These are phyloP conservation scores for Heritiera fomes DNA, from an alignment of 345 rosid species.

Conservation along the genomic window DNA sequence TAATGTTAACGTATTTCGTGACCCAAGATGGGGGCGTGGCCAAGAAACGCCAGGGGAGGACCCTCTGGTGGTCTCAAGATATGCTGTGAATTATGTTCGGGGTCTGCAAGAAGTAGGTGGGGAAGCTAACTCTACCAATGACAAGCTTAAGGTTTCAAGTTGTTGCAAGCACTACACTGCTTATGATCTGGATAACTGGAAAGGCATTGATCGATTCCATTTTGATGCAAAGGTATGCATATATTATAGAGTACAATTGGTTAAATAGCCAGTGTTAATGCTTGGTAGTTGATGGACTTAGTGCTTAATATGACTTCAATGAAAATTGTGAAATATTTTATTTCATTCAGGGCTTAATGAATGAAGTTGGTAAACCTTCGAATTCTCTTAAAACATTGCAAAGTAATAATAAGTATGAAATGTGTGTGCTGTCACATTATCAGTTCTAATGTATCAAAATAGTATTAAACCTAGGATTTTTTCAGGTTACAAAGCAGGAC, in stretches of 20 bases:
- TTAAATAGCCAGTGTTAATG: background rate
- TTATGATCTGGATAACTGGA: slow-evolving; percentile 26
- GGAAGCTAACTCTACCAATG: slow-evolving; percentile 4
- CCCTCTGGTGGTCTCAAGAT: slow-evolving; percentile 43
- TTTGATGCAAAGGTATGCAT: slow-evolving; percentile 25
- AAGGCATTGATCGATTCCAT: slow-evolving; percentile 26
- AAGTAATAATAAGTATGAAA: background rate
- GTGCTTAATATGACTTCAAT: background rate
- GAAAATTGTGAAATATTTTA: background rate
- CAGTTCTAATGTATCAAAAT: background rate
- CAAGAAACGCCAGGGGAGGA: slow-evolving; percentile 64
- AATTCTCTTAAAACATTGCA: background rate
- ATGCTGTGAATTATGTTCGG: slow-evolving; percentile 47
- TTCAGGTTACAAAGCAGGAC: slow-evolving; percentile 24
- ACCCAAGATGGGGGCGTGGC: slow-evolving; percentile 57
- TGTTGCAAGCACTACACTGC: slow-evolving; percentile 31
- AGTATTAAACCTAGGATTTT: background rate
- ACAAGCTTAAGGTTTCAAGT: slow-evolving; percentile 28
- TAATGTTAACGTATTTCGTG: slow-evolving; percentile 49
- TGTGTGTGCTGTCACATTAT: background rate
- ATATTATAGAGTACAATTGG: background rate
- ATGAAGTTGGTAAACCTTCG: background rate
- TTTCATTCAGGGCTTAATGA: background rate
- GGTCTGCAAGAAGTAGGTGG: slow-evolving; percentile 47
- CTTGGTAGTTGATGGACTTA: background rate